Percentiles rank a stretch among this genome's conserved stretches.
Conservation (phyloP, 108 stramenopile species). For the Mayamaea pseudoterrestris region DNA sequence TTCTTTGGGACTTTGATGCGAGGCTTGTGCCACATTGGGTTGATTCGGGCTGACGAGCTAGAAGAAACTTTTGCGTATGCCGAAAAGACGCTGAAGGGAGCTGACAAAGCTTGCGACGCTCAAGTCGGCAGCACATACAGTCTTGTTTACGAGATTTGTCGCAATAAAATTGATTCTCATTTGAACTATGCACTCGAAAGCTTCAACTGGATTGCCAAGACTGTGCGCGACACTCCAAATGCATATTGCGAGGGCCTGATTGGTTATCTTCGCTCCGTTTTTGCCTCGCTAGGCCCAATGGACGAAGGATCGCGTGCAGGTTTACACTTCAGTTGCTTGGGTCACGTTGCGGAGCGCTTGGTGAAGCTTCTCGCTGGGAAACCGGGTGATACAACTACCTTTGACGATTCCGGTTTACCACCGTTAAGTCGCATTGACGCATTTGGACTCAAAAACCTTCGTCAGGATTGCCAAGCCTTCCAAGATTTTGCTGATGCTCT, state of each 20-base stretch:
- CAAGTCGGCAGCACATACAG: slow-evolving; percentile 82
- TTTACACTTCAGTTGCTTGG: slow-evolving; percentile 85
- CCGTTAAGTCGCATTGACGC: slow-evolving; percentile 78
- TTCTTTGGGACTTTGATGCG: slow-evolving; percentile 81
- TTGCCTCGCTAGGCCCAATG: slow-evolving; percentile 75
- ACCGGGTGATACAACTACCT: slow-evolving; percentile 25
- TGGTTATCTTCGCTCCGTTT: slow-evolving; percentile 67
- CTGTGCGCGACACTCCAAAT: slow-evolving; percentile 66
- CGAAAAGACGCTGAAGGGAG: slow-evolving; percentile 60
- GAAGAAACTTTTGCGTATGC: slow-evolving; percentile 80
- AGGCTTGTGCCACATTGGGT: slow-evolving; percentile 77
- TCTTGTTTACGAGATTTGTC: slow-evolving; percentile 76
- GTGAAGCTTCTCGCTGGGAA: slow-evolving; percentile 60
- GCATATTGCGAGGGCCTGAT: slow-evolving; percentile 76
- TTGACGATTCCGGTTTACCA: slow-evolving; percentile 27
- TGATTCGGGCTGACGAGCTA: slow-evolving; percentile 70
- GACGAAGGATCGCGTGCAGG: slow-evolving; percentile 82
- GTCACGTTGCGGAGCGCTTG: slow-evolving; percentile 75
- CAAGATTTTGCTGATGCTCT: slow-evolving; percentile 65
- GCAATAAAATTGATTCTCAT: slow-evolving; percentile 77
- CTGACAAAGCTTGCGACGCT: slow-evolving; percentile 80
- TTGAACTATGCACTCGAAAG: slow-evolving; percentile 73
- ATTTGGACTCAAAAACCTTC: slow-evolving; percentile 74
- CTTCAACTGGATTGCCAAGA: slow-evolving; percentile 77
- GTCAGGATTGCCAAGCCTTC: slow-evolving; percentile 70